Percentiles rank a stretch among this genome's conserved stretches.
phyloP scores from a whole-genome alignment of 1,284 basidiomycete species.

The Cutaneotrichosporon sp. region DNA sequence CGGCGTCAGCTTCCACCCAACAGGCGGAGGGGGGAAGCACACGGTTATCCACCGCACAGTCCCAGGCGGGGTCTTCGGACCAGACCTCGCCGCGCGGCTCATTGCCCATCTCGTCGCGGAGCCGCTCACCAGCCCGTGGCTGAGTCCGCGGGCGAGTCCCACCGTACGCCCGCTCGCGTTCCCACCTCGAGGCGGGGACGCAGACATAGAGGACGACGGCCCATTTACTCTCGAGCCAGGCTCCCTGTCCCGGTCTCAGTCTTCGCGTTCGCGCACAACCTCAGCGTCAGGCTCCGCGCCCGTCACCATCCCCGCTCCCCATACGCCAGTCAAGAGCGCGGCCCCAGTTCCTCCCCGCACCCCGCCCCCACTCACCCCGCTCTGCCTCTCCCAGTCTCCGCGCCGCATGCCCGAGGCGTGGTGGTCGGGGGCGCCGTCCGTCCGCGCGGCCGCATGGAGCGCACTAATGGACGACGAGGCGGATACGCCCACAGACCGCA shows the following conservation, averaged over 20 bases:
- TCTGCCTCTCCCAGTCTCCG: not conserved
- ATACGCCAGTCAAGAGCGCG: too few relatives aligned
- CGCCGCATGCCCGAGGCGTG: constrained; percentile 2
- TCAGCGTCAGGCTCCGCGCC: not conserved
- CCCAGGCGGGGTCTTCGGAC: not conserved
- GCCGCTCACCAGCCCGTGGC: not conserved
- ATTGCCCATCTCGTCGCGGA: not conserved
- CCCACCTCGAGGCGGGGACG: too few relatives aligned
- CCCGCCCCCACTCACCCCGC: not conserved
- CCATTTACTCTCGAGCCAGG: too few relatives aligned
- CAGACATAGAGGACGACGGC: too few relatives aligned
- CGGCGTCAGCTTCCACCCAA: not conserved
- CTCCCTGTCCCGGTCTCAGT: too few relatives aligned
- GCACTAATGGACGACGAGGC: not conserved
- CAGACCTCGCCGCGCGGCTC: not conserved
- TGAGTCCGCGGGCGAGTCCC: not conserved
- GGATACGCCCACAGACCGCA: not conserved
- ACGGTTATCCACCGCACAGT: constrained; percentile 1
- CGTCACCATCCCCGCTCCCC: too few relatives aligned
- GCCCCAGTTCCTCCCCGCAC: too few relatives aligned
- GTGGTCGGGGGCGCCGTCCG: constrained; percentile 1
- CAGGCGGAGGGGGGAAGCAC: not conserved
- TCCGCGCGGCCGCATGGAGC: not conserved
- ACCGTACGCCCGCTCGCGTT: not conserved
- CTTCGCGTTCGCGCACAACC: not conserved